Evolutionary conservation across 169 alveolate species (phyloP).

Genomic region (Perkinsus chesapeaki): DNA sequence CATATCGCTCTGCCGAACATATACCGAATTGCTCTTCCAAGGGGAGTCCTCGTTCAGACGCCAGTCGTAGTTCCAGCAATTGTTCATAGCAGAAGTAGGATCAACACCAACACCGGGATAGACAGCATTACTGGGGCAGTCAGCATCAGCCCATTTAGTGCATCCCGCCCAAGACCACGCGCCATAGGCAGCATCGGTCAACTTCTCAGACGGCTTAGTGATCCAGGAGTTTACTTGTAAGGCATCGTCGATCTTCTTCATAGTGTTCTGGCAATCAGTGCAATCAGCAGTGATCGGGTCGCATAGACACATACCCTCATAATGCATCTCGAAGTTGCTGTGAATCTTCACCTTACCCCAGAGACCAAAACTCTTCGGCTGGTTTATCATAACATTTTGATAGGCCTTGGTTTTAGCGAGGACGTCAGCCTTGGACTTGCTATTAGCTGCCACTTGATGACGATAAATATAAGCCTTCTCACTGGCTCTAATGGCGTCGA

Average conservation of each 20-base stretch:
- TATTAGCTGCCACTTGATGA: neutral
- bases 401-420: neutral
- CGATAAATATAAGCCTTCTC: neutral
- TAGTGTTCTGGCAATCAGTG: neutral
- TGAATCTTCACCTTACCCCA: neutral
- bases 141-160: neutral
- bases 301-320: neutral
- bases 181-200: neutral
- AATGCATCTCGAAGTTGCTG: neutral
- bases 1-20: neutral
- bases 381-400: neutral
- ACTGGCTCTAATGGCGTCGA: neutral
- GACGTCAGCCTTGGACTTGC: neutral
- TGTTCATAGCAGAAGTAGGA: neutral
- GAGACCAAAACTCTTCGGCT: neutral
- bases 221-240: neutral
- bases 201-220: neutral
- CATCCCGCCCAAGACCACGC: neutral
- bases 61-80: neutral
- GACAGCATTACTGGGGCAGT: neutral
- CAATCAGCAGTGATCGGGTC: neutral
- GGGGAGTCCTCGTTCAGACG: neutral
- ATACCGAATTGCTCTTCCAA: neutral
- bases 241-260: neutral
- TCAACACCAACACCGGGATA: neutral